Evolutionary conservation across 768 basidiomycete species (phyloP).

Genomic region (Albatrellus ellisii): DNA sequence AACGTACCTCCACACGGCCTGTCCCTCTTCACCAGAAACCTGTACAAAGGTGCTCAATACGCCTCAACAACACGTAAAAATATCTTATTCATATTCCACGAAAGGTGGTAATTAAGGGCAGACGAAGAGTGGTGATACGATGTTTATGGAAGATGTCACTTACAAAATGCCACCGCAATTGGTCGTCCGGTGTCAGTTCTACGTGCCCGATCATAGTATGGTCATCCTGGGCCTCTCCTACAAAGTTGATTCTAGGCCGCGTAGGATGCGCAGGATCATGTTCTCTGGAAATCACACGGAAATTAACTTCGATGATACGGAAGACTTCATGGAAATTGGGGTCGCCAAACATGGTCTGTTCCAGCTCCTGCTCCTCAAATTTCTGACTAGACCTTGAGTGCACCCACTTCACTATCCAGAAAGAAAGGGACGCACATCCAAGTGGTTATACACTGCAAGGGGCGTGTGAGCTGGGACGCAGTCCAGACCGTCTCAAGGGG

Average conservation of each 20-base stretch:
- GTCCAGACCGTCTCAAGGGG: no score
- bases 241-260: slow-evolving; percentile 40
- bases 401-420: neutral
- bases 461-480: neutral
- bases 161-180: slow-evolving; percentile 55
- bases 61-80: neutral
- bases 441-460: slow-evolving; percentile 37
- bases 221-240: slow-evolving; percentile 35
- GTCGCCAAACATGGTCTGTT: slow-evolving; percentile 36
- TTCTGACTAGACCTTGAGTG: neutral
- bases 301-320: slow-evolving; percentile 32
- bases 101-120: no score
- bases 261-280: slow-evolving; percentile 34
- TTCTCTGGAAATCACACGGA: slow-evolving; percentile 29
- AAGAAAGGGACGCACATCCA: slow-evolving; percentile 12
- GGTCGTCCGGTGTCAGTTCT: slow-evolving; percentile 40
- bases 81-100: no score
- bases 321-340: slow-evolving; percentile 39
- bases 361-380: slow-evolving; percentile 24
- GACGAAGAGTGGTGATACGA: no score
- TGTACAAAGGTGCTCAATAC: neutral
- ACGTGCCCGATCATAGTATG: slow-evolving; percentile 39
- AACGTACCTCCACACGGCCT: slow-evolving; percentile 20
- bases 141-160: no score
- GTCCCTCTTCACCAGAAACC: slow-evolving; percentile 5